Base-by-base conservation (phyloP, 345 rosid genomes). In the Turritis glabra region DNA sequence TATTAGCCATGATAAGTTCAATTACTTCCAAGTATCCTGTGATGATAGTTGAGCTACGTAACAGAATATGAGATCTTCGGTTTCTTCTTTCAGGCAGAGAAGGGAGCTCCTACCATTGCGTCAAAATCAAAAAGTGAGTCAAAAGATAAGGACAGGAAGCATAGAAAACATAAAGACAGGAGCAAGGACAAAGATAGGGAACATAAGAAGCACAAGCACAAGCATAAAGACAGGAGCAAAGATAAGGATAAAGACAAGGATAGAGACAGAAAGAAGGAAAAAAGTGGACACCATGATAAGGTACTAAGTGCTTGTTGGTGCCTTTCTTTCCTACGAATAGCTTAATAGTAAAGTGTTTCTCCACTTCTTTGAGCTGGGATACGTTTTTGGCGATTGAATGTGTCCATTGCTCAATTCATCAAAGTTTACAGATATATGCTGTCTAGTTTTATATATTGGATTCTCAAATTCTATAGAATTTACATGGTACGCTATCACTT, bases 191-290 rank as follows among this genome's bases (percentile, higher is more conserved):
- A 90, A 72, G 97, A 95, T 75, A 86, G 79, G 84, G 96, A 86
- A 78, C 95, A 87, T 78, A 90, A 88, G 92, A 89, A 87, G 82
- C 97, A 84, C 77, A 94, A 90, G 77, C 96, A 86, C 73, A 89
- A 83, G 41, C 97, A 85, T 77, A 91, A 85, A 86, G 97, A 87
- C 69, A 84, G 90, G 62, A 87, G 81, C 78, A 91, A 90, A 83
- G 92, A 91, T 43, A 89, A 88, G 72, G 90, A 88, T 58, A 89
- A 82, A 84, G 90, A 88, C 63, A 90, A 71, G 48, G 72, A 89
- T 81, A 87, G 87, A 77, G 96, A 94, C 56, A 83, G 79, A 79
- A 90, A 86, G 83, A 94, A 87, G 83, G 97, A 90, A 46, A 87
- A 79, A 80, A 84, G 85, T 57, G 90, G 85, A 17, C 78, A 65